Evolutionary conservation across 306 rosid species (phyloP), one percentile per base, ranked within the genome.

Genomic region (Glycine latifolia): DNA sequence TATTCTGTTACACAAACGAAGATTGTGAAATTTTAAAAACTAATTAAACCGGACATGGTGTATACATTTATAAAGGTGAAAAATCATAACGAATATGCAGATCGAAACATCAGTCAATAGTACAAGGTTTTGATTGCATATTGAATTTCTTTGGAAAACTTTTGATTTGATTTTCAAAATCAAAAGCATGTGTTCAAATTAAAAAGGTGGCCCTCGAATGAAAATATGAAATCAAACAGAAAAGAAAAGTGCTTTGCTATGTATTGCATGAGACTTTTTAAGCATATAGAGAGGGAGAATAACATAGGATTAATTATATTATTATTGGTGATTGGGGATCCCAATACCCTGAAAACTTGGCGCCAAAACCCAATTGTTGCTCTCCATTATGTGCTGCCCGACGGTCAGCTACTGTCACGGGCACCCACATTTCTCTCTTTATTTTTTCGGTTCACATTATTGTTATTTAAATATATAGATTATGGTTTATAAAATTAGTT

Each of bases 361-460:
- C 90, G 89, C 91, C 89, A 86, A 85, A 90, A 74, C 31, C 83
- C 60, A 74, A 81, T 60, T 88, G 6, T 4, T 33, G 31, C 8
- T 49, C 62, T 48, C 43, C 48, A 41, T 76, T 31, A 74, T 26
- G 1, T 26, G 31, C 31, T 26, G 31, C 31, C 31, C 31, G 31
- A 26, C 31, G 31, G 31, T 26, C 31, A 26, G 31, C 31, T 26
- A 26, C 31, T 26, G 31, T 26, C 31, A 26, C 1, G 31, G 31
- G 31, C 31, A 26, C 31, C 31, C 31, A 26, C 31, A 26, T 47
- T 47, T 39, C 48, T 20, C 43, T 60, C 39, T 26, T 26, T 26
- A 26, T 20, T 20, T 9, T 20, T 26, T 26, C 31, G 2, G 31
- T 26, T 26, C 31, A 3, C 14, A 26, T 26, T 2, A 26, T 26